Evolutionary conservation across 805 yeast genomes (phyloP).

Genomic region (Ogataea angusta): DNA sequence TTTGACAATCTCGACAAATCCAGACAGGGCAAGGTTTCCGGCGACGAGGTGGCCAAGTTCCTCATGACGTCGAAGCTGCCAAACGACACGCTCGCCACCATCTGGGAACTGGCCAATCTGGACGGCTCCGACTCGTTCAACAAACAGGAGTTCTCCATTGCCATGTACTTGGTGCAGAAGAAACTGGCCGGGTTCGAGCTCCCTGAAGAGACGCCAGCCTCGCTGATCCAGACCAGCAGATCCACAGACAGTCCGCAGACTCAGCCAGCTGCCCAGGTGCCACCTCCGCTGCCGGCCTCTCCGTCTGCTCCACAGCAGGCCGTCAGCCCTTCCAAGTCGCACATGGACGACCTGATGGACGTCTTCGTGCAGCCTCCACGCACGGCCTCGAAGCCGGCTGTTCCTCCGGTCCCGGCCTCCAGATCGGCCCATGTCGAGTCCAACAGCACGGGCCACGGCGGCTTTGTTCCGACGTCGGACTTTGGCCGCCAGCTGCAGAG

Average conservation of each 20-base stretch:
- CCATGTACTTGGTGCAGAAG: slow-evolving; percentile 88
- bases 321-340: slow-evolving; percentile 25
- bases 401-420: slow-evolving; percentile 34
- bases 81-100: slow-evolving; percentile 79
- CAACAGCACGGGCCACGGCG: slow-evolving; percentile 30
- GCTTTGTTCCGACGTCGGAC: slow-evolving; percentile 76
- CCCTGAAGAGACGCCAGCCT: slow-evolving; percentile 75
- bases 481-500: slow-evolving; percentile 74
- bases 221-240: slow-evolving; percentile 37
- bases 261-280: slow-evolving; percentile 8
- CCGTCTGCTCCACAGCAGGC: slow-evolving; percentile 14
- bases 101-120: slow-evolving; percentile 94
- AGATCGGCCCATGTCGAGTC: slow-evolving; percentile 14
- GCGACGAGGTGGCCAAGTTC: slow-evolving; percentile 83
- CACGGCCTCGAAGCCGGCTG: slow-evolving; percentile 25
- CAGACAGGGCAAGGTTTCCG: slow-evolving; percentile 59
- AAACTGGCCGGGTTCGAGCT: slow-evolving; percentile 70
- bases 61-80: slow-evolving; percentile 82
- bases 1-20: slow-evolving; percentile 75
- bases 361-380: slow-evolving; percentile 40
- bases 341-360: slow-evolving; percentile 66
- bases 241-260: slow-evolving; percentile 25
- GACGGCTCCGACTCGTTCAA: slow-evolving; percentile 81
- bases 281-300: slow-evolving; percentile 13
- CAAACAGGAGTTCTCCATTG: slow-evolving; percentile 82